These are phyloP conservation scores for Claviceps pusilla DNA, from an alignment of 2,329 filamentous ascomycete species.

Conservation along the genomic window DNA sequence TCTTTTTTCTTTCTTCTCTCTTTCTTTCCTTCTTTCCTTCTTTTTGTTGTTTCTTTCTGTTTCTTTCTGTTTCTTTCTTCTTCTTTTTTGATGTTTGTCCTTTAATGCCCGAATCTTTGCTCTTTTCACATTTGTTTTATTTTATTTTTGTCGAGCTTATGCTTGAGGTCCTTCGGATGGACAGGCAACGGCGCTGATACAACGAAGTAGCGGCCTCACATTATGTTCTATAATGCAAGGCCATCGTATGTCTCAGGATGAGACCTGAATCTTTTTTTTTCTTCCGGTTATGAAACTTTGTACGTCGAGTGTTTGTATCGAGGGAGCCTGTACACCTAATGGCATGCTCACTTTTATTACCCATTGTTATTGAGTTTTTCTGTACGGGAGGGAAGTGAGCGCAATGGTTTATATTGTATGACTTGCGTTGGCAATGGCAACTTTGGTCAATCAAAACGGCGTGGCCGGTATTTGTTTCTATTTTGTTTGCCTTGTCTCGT, in stretches of 20 bases:
- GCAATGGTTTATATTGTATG: neutral
- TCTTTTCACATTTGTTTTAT: too few relatives aligned
- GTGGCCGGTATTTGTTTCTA: conserved; percentile 1
- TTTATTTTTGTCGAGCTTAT: neutral
- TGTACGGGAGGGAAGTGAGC: neutral
- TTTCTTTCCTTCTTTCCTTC: too few relatives aligned
- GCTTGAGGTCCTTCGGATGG: neutral
- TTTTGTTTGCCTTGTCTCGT: neutral
- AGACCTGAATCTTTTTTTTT: neutral
- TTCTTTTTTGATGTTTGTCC: neutral
- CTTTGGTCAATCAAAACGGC: neutral
- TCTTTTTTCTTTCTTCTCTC: too few relatives aligned
- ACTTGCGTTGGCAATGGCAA: neutral
- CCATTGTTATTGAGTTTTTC: neutral
- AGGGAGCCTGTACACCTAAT: neutral
- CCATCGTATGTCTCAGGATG: neutral
- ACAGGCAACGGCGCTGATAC: neutral
- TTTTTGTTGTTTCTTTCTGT: too few relatives aligned
- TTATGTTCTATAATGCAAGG: neutral
- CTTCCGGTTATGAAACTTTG: neutral
- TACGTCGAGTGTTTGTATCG: neutral
- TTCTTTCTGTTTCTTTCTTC: neutral
- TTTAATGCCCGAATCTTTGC: neutral
- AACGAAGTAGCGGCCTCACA: neutral
- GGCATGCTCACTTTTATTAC: neutral